Conservation (phyloP, 2,329 filamentous ascomycete genomes). For the Chrysoporthe cubensis region DNA sequence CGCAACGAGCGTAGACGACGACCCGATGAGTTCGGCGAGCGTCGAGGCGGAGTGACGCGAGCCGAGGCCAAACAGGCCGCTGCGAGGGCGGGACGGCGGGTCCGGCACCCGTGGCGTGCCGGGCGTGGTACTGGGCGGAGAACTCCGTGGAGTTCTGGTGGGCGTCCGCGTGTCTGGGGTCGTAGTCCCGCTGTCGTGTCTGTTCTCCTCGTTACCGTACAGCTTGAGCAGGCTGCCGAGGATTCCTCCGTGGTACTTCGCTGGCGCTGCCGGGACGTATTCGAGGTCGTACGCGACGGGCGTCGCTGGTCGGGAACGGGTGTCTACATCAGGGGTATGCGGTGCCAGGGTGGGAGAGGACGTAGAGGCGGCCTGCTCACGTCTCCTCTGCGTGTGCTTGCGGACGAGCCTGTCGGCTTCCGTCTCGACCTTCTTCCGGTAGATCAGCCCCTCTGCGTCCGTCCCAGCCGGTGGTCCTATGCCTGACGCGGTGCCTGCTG, state of each 20-base stretch:
- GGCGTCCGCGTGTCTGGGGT: slow-evolving; percentile 50
- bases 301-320: slow-evolving; percentile 36
- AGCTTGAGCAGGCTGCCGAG: slow-evolving; percentile 74
- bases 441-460: slow-evolving; percentile 20
- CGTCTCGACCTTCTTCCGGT: slow-evolving; percentile 26
- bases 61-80: slow-evolving; percentile 46
- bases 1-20: slow-evolving; percentile 56
- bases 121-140: slow-evolving; percentile 45
- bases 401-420: slow-evolving; percentile 26
- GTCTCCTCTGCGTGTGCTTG: slow-evolving; percentile 25
- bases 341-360: neutral
- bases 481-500: slow-evolving; percentile 14
- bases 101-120: slow-evolving; percentile 37
- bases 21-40: slow-evolving; percentile 56
- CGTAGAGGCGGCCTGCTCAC: neutral
- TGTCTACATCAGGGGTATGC: neutral
- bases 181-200: slow-evolving; percentile 43
- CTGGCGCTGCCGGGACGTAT: slow-evolving; percentile 66
- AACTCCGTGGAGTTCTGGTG: slow-evolving; percentile 45
- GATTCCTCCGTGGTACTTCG: slow-evolving; percentile 73
- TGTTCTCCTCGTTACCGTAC: slow-evolving; percentile 56
- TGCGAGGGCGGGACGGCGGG: slow-evolving; percentile 35
- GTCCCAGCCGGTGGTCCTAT: slow-evolving; percentile 2
- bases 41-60: slow-evolving; percentile 51
- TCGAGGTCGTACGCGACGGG: slow-evolving; percentile 62